Base-by-base conservation (phyloP, 1,284 basidiomycete species). In the Prillingera fragicola region DNA sequence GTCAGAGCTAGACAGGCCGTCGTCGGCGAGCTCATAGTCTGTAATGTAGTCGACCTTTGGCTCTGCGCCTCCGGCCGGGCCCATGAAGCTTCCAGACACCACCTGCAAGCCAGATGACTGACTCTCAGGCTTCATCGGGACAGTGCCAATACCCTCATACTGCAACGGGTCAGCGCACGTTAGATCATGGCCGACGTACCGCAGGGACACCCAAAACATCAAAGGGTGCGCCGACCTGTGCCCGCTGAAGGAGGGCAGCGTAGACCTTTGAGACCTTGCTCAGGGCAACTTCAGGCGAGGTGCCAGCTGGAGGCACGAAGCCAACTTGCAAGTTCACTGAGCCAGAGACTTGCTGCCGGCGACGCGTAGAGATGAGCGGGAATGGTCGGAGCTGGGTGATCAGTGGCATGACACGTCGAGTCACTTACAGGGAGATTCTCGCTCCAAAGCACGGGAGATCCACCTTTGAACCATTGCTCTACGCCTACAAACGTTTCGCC, bases 61-160 rank as follows among this genome's bases (percentile, higher is more conserved):
- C 22, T 41, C 10, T 48, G 47, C 8, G 15, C 47, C 18, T 19
- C 28, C 31, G 18, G 28, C 45, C 43, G 10, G 41, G 28, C 19
- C 51, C 34, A 1, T 53, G 50, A n/a, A 42, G 24, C 41, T n/a
- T n/a, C 55, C 56, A 7, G 40, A 33, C 34, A 57, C 21, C 8
- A 51, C 24, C 17, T 33, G 26, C 18, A 47, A 24, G 26, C 41
- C 41, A 13, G 43, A 15, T 38, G 21, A 17, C 14, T 33, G 10
- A 19, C 28, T n/a, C n/a, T 22, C 26, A 26, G 31, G 31, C 21
- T 33, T 27, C 44, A 65, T 65, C 52, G 67, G 64, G 43, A 89
- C 74, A 0, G 89, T 94, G 38, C 89, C 90, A 27, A 94, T 83
- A 14, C 89, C 87, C 70, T 87, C 81, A 15, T 88, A 87, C 87